These are phyloP conservation scores for Plasmodium knowlesi DNA, from an alignment of 169 alveolate species.

Conservation along the genomic window DNA sequence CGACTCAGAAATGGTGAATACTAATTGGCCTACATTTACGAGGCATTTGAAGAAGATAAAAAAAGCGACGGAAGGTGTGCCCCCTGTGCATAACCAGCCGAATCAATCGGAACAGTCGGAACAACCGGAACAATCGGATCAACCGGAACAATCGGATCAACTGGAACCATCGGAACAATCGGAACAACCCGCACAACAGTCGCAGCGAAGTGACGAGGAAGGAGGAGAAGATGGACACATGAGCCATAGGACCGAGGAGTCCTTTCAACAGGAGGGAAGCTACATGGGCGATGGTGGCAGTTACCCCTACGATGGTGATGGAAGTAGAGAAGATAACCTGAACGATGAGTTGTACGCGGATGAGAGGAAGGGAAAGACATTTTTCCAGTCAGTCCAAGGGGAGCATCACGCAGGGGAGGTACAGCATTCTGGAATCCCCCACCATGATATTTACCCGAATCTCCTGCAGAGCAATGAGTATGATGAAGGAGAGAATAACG, in stretches of 20 bases:
- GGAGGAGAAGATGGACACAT: not conserved
- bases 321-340: not conserved
- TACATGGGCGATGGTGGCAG: not conserved
- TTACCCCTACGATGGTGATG: not conserved
- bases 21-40: not conserved
- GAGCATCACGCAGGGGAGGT: not conserved
- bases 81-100: not conserved
- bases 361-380: not conserved
- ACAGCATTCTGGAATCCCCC: not conserved
- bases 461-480: not conserved
- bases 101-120: not conserved
- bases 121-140: not conserved
- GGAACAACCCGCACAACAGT: not conserved
- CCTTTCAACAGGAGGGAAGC: not conserved
- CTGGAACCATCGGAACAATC: not conserved
- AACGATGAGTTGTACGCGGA: not conserved
- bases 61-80: not conserved
- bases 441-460: not conserved
- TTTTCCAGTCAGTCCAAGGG: not conserved
- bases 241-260: not conserved
- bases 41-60: not conserved
- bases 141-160: not conserved
- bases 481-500: conserved; percentile 5
- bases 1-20: conserved; percentile 21
- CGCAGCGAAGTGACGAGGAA: not conserved